Base-by-base conservation (phyloP, 257 asterid species). In the Craterostigma plantagineum region DNA sequence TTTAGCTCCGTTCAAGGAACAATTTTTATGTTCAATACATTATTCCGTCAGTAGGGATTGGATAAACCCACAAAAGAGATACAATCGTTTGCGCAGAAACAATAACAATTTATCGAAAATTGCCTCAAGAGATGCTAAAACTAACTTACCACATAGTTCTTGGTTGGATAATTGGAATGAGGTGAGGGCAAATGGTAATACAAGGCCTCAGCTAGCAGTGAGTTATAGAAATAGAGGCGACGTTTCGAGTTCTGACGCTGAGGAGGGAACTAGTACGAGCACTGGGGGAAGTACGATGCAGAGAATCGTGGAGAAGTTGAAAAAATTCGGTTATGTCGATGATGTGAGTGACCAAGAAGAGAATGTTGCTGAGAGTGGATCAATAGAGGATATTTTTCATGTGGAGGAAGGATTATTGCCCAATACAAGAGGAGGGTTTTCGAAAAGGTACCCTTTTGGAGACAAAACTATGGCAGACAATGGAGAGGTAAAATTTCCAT, bases 261-360 rank as follows among this genome's bases (percentile, higher is more conserved):
- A 86, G 64, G 86, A 71, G 49, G 71, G 73, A 34, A 64, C 68
- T 17, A 55, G 73, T 43, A 57, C 59, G 14, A 69, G 72, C 45
- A 48, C 42, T 47, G 72, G 78, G n/a, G 92, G 84, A 18, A 80
- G 76, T 33, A 90, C 96, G 39, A 90, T 79, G 99, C 87, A 90
- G 58, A 79, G 87, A 48, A 90, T 90, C 56, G 87, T 90, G 37
- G 78, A 72, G 34, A 90, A 80, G 52, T 60, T 90, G 77, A 83
- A 90, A 76, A 83, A 70, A 50, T 67, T 79, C 60, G 94, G 95
- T 50, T 79, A 79, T 50, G 59, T 67, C 34, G 99, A 83, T 66
- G 91, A 72, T 66, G 67, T 51, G 35, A 51, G 48, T 50, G 71
- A 69, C 10, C 56, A 52, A 52, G 59, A 54, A 46, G 70, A 48